Evolutionary conservation across 2,329 filamentous ascomycete genomes (phyloP), one percentile per base, ranked within the genome.

Genomic region (Cladosporium sp.): DNA sequence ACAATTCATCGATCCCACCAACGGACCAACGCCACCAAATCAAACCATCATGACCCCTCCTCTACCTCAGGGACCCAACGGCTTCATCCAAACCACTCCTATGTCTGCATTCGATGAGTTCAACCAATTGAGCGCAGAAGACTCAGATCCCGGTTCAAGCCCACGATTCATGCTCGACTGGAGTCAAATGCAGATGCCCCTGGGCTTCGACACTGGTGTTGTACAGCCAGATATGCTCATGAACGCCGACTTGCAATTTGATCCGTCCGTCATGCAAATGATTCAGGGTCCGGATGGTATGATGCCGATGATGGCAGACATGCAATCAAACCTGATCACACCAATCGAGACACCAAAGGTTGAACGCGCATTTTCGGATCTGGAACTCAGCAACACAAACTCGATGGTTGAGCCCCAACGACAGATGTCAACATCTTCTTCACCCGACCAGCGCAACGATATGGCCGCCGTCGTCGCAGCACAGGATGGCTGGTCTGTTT

Each of bases 401-500:
- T 74, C 78, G 4, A 76, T 79, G 72, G 80, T 80, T 67, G 78
- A 80, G 30, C 72, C 75, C 5, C 77, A 78, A 58, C 73, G 80
- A 36, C 80, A 82, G 18, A 73, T 73, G 38, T 82, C 81, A 0
- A 79, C 79, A 28, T 74, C 60, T 4, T 68, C 68, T 14, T 61
- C 65, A n/a, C 28, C 34, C 14, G 65, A 67, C 30, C 61, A 64
- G 18, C 59, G 63, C n/a, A 65, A 67, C 5, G 82, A 84, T 66
- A 78, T 83, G 51, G 79, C 80, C 52, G 81, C 81, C 6, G 82
- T 84, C 57, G 76, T 84, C 51, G 78, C 81, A 24, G 82, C 82
- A 32, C 83, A 84, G 65, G 82, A 85, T 66, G 80, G 79, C 8
- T 85, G 83, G 83, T 82, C 80, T 4, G 81, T 81, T 7, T 85